Evolutionary conservation across 202 grass and related monocot genomes (phyloP).

Genomic region (Schoenoplectus triqueter): DNA sequence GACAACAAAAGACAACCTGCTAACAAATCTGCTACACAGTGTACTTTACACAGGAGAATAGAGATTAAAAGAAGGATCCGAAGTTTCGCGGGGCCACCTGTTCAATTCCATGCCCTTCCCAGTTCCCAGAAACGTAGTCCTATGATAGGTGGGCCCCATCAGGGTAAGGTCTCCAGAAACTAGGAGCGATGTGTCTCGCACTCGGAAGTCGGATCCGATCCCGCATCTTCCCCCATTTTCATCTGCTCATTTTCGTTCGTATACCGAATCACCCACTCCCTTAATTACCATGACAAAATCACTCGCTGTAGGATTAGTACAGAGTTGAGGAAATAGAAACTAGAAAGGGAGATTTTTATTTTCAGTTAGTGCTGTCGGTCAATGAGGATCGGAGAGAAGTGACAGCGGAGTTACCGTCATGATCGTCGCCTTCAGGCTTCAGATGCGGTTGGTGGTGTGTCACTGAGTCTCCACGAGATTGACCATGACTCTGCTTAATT

Average conservation of each 20-base stretch:
- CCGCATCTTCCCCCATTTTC: not conserved
- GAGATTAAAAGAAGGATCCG: not conserved
- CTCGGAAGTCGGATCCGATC: constrained; percentile 13
- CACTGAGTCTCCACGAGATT: constrained; percentile 7
- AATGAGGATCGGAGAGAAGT: not conserved
- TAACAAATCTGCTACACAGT: not conserved
- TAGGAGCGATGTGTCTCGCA: not conserved
- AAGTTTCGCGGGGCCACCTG: not conserved
- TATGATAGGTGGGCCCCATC: constrained; percentile 39
- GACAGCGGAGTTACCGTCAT: constrained; percentile 16
- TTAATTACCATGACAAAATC: too few relatives aligned
- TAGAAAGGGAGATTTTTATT: not conserved
- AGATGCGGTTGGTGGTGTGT: constrained; percentile 20
- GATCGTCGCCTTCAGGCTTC: constrained; percentile 29
- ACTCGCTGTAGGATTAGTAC: too few relatives aligned
- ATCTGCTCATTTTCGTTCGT: not conserved
- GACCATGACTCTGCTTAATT: not conserved
- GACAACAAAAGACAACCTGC: too few relatives aligned
- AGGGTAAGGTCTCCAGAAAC: not conserved
- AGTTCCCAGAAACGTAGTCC: constrained; percentile 31
- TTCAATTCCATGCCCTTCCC: not conserved
- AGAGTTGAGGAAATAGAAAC: too few relatives aligned
- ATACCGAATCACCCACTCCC: not conserved
- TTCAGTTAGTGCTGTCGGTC: constrained; percentile 12
- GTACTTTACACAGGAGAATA: not conserved